Base-by-base conservation (phyloP, 2,329 filamentous ascomycete genomes). In the Parastagonospora nodorum region DNA sequence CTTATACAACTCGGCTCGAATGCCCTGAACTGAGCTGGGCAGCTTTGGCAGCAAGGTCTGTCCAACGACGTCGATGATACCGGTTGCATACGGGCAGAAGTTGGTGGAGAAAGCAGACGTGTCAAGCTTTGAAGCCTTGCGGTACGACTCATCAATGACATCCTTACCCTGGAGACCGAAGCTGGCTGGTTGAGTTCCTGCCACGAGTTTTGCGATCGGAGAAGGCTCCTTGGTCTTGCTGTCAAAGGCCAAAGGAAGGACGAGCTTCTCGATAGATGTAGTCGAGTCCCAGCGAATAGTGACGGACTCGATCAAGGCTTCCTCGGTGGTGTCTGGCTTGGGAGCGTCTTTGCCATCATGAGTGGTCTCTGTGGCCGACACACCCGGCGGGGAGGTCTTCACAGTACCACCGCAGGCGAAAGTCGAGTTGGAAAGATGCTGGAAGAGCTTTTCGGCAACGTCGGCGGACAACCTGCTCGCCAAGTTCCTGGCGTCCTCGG, bases 1-100 rank as follows among this genome's bases (percentile, higher is more conserved):
- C 53, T 84, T 84, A 62, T 84, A 84, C 2, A 86, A 67, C 66
- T 85, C 81, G 0, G 82, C 82, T 4, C 66, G 67, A 1, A 85
- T 66, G 6, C 74, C 74, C 3, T 55, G 63, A 2, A 46, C 46
- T 7, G 24, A n/a, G 24, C 37, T 10, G 29, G 10, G 7, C 6
- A 29, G 24, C 46, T 48, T 70, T 0, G 74, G 73, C 8, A 82
- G 62, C 0, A 86, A 71, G 0, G 74, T 51, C 45, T 83, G 78
- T 1, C 75, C 75, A 9, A 84, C 64, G 0, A 71, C 67, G 45
- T 83, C 77, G 2, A 85, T 58, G n/a, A 87, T 82, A 0, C 82
- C 80, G 6, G 74, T 60, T 9, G 78, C 70, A 4, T 82, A 80
- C 0, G 82, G 82, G 43, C 77, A 75, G 55, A 86, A 84, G 47